Percentiles rank a stretch among this genome's conserved stretches.
These are phyloP conservation scores for Saccharomyces hybrid DNA, from an alignment of 1,139 yeast genomes.

Conservation along the genomic window DNA sequence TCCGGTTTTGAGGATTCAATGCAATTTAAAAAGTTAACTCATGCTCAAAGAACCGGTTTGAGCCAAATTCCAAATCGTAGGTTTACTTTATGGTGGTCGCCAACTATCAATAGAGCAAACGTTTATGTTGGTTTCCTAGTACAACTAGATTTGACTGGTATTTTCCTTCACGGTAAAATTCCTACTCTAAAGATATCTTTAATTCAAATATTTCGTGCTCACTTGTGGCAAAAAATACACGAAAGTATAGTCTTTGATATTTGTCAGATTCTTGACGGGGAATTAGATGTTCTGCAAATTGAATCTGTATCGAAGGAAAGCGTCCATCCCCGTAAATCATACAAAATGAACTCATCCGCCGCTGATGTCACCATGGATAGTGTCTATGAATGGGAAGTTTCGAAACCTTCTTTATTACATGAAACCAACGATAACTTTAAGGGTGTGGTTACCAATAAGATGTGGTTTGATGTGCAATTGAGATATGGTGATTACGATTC, in stretches of 20 bases:
- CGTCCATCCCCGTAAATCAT: constrained; percentile 94
- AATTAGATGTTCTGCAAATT: constrained; percentile 73
- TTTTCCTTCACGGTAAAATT: constrained; percentile 92
- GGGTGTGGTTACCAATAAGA: constrained; percentile 48
- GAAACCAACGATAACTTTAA: constrained; percentile 48
- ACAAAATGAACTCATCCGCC: constrained; percentile 91
- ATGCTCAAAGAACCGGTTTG: constrained; percentile 95
- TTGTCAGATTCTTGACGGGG: constrained; percentile 86
- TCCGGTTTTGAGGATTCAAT: constrained; percentile 95
- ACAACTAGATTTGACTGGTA: constrained; percentile 93
- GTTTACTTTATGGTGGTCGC: constrained; percentile 99
- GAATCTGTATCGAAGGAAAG: constrained; percentile 86
- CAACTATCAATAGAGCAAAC: constrained; percentile 95
- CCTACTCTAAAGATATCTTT: constrained; percentile 93
- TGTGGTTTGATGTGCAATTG: constrained; percentile 95
- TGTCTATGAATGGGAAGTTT: constrained; percentile 75
- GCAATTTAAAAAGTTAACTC: constrained; percentile 88
- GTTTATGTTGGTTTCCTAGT: constrained; percentile 97
- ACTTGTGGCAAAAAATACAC: constrained; percentile 97
- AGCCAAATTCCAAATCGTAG: constrained; percentile 97
- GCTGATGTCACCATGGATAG: constrained; percentile 83
- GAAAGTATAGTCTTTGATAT: constrained; percentile 90
- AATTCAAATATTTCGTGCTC: constrained; percentile 95
- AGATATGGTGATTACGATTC: constrained; percentile 97
- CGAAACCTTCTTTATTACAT: constrained; percentile 71